Conservation (phyloP, 805 yeast species). For the Spathaspora boniae region DNA sequence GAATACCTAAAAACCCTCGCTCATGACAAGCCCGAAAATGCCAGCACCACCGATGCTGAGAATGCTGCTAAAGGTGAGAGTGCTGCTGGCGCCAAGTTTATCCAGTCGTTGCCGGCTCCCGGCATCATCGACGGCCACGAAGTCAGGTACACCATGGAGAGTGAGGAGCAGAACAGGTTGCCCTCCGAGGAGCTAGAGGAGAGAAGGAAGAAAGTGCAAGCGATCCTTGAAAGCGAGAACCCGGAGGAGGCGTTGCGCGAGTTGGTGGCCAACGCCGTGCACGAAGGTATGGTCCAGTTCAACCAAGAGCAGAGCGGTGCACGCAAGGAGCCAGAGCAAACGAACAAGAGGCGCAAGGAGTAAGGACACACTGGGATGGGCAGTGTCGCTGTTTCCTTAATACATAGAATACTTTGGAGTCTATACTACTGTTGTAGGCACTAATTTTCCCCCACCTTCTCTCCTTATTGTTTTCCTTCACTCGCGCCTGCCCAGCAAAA, state of each 20-base stretch:
- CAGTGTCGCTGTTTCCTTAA: too few relatives aligned
- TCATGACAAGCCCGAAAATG: conserved; percentile 20
- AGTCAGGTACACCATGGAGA: conserved; percentile 55
- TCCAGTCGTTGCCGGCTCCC: conserved; percentile 31
- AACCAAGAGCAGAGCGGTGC: conserved; percentile 16
- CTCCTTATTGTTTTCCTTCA: too few relatives aligned
- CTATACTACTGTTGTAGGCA: too few relatives aligned
- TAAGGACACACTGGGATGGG: neutral
- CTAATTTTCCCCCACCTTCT: too few relatives aligned
- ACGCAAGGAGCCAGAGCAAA: conserved; percentile 19
- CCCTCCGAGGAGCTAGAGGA: conserved; percentile 31
- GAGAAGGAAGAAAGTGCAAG: conserved; percentile 62
- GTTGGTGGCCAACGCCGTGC: conserved; percentile 63
- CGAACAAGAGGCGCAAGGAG: conserved; percentile 8
- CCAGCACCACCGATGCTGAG: conserved; percentile 3
- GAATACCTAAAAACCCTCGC: conserved; percentile 51
- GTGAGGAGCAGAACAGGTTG: conserved; percentile 23
- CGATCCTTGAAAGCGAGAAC: conserved; percentile 72
- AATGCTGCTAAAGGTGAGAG: too few relatives aligned
- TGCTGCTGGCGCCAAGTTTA: conserved; percentile 8
- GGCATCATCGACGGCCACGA: conserved; percentile 45
- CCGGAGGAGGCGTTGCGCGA: conserved; percentile 76
- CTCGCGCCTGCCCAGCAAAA: too few relatives aligned
- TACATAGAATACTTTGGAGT: conserved; percentile 3
- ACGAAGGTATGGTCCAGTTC: conserved; percentile 45